These are phyloP conservation scores for Pyracantha coccinea DNA, from an alignment of 331 rosid species.

Conservation along the genomic window DNA sequence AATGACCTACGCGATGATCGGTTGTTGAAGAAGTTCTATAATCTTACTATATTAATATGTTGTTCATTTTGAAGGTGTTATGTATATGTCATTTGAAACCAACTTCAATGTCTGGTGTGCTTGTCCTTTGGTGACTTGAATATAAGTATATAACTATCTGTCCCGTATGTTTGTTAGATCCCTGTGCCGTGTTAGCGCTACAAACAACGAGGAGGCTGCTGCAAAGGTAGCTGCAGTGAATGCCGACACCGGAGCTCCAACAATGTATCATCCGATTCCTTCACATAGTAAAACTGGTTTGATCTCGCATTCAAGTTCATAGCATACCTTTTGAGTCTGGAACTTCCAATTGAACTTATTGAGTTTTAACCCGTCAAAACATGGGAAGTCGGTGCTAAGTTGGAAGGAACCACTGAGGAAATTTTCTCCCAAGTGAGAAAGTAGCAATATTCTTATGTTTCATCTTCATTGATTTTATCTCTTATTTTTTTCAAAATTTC, in stretches of 20 bases:
- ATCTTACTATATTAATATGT: neutral
- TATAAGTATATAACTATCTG: neutral
- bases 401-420: neutral
- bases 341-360: neutral
- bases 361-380: neutral
- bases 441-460: neutral
- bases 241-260: constrained; percentile 73
- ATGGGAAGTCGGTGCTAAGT: neutral
- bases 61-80: neutral
- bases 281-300: constrained; percentile 21
- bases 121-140: neutral
- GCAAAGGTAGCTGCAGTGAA: constrained; percentile 62
- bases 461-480: neutral
- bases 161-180: constrained; percentile 27
- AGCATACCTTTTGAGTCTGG: neutral
- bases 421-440: neutral
- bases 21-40: neutral
- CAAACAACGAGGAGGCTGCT: constrained; percentile 62
- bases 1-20: neutral
- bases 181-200: constrained; percentile 36
- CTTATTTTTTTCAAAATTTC: neutral
- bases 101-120: neutral
- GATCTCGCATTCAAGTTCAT: constrained; percentile 13
- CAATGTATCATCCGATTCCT: constrained; percentile 42
- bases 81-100: neutral